Evolutionary conservation across 2,329 filamentous ascomycete genomes (phyloP).

Genomic region (Hymenotorrendiella dingleyae): DNA sequence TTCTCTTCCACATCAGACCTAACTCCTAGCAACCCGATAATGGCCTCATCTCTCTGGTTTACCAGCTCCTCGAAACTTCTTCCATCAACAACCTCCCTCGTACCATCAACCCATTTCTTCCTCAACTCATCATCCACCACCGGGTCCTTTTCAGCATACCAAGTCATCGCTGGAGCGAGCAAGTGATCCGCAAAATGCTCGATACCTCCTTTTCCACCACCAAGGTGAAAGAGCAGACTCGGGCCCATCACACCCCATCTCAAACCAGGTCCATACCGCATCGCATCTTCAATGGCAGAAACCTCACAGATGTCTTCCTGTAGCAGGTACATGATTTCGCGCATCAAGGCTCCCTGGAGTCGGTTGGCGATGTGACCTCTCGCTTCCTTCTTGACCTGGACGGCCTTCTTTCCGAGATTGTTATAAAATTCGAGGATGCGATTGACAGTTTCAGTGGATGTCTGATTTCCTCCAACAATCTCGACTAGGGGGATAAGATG

Average conservation of each 20-base stretch:
- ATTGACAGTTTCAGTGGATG: background rate
- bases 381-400: constrained; percentile 36
- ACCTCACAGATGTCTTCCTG: constrained; percentile 29
- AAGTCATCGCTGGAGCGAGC: background rate
- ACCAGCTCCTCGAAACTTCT: background rate
- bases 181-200: background rate
- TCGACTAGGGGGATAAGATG: constrained; percentile 43
- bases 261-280: constrained; percentile 3
- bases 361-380: constrained; percentile 41
- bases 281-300: constrained; percentile 24
- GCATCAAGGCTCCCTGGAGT: constrained; percentile 36
- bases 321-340: constrained; percentile 34
- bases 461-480: constrained; percentile 34
- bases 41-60: background rate
- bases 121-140: background rate
- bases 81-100: background rate
- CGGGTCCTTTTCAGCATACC: background rate
- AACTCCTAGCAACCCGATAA: background rate
- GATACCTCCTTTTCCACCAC: background rate
- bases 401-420: constrained; percentile 35
- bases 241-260: constrained; percentile 7
- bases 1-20: background rate
- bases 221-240: constrained; percentile 1
- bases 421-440: constrained; percentile 35
- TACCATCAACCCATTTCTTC: background rate